Evolutionary conservation across 2,329 filamentous ascomycete genomes (phyloP).

Genomic region (Metarhizium robertsii): DNA sequence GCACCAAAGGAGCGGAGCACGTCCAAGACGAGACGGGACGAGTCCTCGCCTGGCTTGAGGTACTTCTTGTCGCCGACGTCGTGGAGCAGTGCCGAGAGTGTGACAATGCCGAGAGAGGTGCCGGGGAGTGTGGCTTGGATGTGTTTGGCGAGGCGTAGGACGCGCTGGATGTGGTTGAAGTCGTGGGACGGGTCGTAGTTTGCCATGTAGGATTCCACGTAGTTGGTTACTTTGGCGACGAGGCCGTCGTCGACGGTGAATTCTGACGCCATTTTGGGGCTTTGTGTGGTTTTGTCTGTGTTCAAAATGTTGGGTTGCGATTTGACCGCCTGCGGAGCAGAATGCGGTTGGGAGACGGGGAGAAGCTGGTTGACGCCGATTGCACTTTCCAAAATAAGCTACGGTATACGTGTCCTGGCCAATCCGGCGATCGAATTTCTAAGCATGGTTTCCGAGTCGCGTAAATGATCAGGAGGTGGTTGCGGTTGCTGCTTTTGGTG

Average conservation of each 20-base stretch:
- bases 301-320: not conserved
- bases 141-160: conserved; percentile 60
- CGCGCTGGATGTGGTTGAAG: conserved; percentile 74
- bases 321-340: not conserved
- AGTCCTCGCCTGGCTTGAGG: conserved; percentile 45
- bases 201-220: conserved; percentile 64
- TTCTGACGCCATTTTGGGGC: conserved; percentile 15
- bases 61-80: conserved; percentile 88
- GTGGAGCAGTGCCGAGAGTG: conserved; percentile 69
- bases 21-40: conserved; percentile 43
- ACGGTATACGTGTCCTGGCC: no score
- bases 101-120: conserved; percentile 40
- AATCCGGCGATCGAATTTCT: not conserved
- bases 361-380: no score
- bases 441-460: not conserved
- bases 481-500: not conserved
- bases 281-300: not conserved
- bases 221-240: conserved; percentile 49
- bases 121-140: conserved; percentile 45
- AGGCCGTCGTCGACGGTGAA: conserved; percentile 27
- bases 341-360: no score
- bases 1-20: conserved; percentile 50
- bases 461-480: not conserved
- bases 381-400: no score
- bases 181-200: conserved; percentile 81